phyloP scores from a whole-genome alignment of 371 early-diverging fungal genomes.

The Conidiobolus incongruus region DNA sequence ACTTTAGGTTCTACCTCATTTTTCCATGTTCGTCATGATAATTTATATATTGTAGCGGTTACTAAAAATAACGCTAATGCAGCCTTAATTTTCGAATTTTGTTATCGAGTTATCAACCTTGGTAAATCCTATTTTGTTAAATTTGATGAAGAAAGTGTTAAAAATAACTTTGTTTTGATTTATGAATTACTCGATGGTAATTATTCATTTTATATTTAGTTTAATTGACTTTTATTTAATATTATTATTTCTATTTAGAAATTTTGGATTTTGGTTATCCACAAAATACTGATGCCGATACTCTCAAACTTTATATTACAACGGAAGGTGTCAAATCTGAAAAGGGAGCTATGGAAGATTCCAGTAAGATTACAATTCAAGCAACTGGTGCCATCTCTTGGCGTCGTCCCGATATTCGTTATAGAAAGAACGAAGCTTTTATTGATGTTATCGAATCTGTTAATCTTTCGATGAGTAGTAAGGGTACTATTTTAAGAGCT shows the following conservation, averaged over 20 bases:
- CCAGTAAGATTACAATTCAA: slow-evolving; percentile 67
- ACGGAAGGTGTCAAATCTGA: slow-evolving; percentile 70
- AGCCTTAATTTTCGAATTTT: slow-evolving; percentile 63
- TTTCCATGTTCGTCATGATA: slow-evolving; percentile 76
- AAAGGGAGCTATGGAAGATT: slow-evolving; percentile 38
- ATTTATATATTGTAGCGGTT: slow-evolving; percentile 70
- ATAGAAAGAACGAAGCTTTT: slow-evolving; percentile 75
- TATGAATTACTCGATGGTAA: slow-evolving; percentile 80
- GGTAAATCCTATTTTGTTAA: slow-evolving; percentile 68
- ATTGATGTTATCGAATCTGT: slow-evolving; percentile 78
- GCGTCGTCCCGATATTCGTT: slow-evolving; percentile 74
- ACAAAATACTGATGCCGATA: slow-evolving; percentile 72
- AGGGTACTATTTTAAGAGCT: slow-evolving; percentile 48
- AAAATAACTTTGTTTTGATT: slow-evolving; percentile 74
- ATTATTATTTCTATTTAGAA: slow-evolving; percentile 29
- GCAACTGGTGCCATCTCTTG: slow-evolving; percentile 78
- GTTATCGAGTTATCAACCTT: slow-evolving; percentile 49
- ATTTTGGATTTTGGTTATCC: slow-evolving; percentile 83
- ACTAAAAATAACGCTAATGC: slow-evolving; percentile 65
- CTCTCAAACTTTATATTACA: slow-evolving; percentile 70
- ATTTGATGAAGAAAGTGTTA: slow-evolving; percentile 72
- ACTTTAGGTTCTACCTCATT: slow-evolving; percentile 70
- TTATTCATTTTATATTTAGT: not conserved
- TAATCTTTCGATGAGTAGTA: slow-evolving; percentile 57
- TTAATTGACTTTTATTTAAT: not conserved